Conservation (phyloP, 176 grass and related monocot species). For the Hordeum marinum region DNA sequence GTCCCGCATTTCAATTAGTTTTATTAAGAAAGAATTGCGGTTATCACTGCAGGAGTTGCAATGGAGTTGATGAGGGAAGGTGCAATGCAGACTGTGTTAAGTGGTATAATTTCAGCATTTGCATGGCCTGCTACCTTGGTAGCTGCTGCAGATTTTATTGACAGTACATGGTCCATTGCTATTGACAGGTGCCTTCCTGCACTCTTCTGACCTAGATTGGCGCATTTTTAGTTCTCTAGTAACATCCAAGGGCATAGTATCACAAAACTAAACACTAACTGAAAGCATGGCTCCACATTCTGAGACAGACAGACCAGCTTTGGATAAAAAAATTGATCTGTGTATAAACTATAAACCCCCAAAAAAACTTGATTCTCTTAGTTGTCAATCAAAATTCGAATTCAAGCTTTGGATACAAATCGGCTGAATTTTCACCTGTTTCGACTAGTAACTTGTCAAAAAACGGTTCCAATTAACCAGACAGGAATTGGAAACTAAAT, state of each 20-base stretch:
- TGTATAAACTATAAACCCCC: neutral
- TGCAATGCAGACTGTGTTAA: conserved; percentile 84
- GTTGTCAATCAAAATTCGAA: neutral
- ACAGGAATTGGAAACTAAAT: neutral
- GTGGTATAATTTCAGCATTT: conserved; percentile 71
- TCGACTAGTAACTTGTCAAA: neutral
- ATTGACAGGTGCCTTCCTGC: conserved; percentile 69
- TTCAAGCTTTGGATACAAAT: neutral
- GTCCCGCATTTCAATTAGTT: neutral
- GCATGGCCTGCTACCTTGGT: conserved; percentile 78
- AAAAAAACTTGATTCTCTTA: neutral
- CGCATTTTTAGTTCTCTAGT: neutral
- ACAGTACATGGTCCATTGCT: conserved; percentile 91
- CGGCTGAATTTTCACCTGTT: neutral
- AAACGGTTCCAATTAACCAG: neutral
- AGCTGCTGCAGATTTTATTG: conserved; percentile 85
- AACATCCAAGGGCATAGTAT: neutral
- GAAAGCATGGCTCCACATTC: neutral
- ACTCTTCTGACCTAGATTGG: neutral
- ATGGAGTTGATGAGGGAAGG: conserved; percentile 85
- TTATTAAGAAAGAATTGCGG: conserved; percentile 11
- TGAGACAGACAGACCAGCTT: neutral
- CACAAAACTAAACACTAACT: neutral
- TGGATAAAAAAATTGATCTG: neutral
- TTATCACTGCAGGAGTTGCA: conserved; percentile 53